phyloP scores from a whole-genome alignment of 768 basidiomycete genomes.

The Tulasnella calospora region DNA sequence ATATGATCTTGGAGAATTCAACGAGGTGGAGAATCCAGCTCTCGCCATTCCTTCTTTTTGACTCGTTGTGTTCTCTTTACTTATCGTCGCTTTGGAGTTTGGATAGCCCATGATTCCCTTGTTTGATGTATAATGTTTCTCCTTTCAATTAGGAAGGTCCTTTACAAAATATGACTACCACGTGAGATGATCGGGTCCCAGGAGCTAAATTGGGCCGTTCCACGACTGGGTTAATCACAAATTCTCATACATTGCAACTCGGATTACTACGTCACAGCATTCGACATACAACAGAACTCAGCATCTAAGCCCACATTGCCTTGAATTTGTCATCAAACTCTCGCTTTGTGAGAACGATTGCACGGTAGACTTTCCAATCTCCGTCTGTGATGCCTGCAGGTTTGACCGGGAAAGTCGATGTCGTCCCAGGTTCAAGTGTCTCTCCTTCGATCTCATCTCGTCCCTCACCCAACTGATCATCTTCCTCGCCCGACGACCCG shows the following conservation, averaged over 20 bases:
- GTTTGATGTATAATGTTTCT: too few species aligned
- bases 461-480: conserved; percentile 30
- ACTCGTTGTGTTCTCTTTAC: neutral
- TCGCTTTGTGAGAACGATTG: conserved; percentile 42
- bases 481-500: conserved; percentile 32
- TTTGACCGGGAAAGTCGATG: neutral
- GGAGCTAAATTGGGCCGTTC: too few species aligned
- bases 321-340: conserved; percentile 59
- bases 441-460: conserved; percentile 19
- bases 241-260: too few species aligned
- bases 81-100: neutral
- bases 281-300: neutral
- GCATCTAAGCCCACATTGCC: conserved; percentile 54
- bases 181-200: too few species aligned
- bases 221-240: too few species aligned
- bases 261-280: neutral
- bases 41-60: neutral
- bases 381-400: conserved; percentile 35
- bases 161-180: too few species aligned
- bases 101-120: too few species aligned
- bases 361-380: conserved; percentile 55
- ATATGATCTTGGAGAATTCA: neutral
- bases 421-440: neutral
- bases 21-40: neutral
- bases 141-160: too few species aligned